Base-by-base conservation (phyloP, 2,329 filamentous ascomycete genomes). In the Epichloe festucae region DNA sequence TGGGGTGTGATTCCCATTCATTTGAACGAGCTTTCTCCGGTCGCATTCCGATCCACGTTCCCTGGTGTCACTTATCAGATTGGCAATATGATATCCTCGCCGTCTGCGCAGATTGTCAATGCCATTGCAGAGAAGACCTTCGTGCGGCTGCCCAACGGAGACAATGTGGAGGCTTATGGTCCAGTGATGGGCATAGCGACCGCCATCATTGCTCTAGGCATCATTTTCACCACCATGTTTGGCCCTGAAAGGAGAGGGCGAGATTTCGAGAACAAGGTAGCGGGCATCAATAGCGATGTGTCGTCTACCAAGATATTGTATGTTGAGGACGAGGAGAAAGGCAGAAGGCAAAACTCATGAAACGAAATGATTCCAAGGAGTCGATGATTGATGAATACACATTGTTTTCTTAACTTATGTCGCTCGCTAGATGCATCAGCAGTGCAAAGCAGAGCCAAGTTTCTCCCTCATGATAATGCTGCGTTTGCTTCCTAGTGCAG, bases 51-150 rank as follows among this genome's bases (percentile, higher is more conserved):
- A 35, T 84, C 83, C 0, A 81, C 77, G 2, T 85, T 88, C 62
- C 81, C 83, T 0, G 85, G 84, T 43, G 75, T 85, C 48, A 82
- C 81, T 0, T 88, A 88, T 65, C 85, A 89, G 70, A 67, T 88
- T 8, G 85, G 84, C 6, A 88, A 87, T 71, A 82, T 87, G 74
- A 81, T 85, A 49, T 84, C 81, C 1, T 83, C 81, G 0, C 84
- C 84, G 0, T 83, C 79, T 0, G 81, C 85, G 0, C 85, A 89
- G 64, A 89, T 90, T 46, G 82, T 89, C 62, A 88, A 89, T 54
- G 84, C 82, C 12, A 75, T 89, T 48, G 75, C 85, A 1, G 84
- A 89, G 60, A 76, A 70, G 44, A 74, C 73, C 36, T 75, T 74
- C 40, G 71, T 89, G 45, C 78, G 66, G 0, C 71, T 74, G 41